These are phyloP conservation scores for Cyclanthera cordifolia DNA, from an alignment of 306 rosid species.

Conservation along the genomic window DNA sequence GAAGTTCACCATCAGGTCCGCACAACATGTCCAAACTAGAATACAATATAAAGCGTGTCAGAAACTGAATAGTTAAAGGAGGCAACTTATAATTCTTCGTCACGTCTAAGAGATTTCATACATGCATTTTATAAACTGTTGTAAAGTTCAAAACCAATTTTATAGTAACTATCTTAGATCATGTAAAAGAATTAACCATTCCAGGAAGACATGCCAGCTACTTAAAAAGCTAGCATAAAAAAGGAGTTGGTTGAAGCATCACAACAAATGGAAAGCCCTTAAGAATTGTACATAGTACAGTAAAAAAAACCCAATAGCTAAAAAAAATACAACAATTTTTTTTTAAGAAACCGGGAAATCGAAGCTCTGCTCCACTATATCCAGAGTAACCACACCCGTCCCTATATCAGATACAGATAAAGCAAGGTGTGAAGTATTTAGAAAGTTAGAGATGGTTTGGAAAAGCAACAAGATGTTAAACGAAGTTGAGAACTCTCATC, in stretches of 20 bases:
- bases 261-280: neutral
- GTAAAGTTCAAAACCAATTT: neutral
- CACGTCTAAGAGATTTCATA: neutral
- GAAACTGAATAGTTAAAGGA: slow-evolving; percentile 14
- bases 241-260: neutral
- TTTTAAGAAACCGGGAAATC: too few species aligned
- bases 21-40: slow-evolving; percentile 74
- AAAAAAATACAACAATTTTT: neutral
- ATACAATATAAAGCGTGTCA: slow-evolving; percentile 19
- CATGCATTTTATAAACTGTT: neutral
- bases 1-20: slow-evolving; percentile 97
- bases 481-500: neutral
- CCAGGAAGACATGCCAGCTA: neutral
- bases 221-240: neutral
- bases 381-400: too few species aligned
- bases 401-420: neutral
- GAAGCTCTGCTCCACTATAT: too few species aligned
- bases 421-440: neutral
- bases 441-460: slow-evolving; percentile 3
- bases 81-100: slow-evolving; percentile 3
- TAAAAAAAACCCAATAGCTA: neutral
- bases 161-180: neutral
- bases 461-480: neutral
- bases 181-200: neutral
- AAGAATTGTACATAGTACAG: neutral